These are phyloP conservation scores for Claviceps purpurea DNA, from an alignment of 2,329 filamentous ascomycete genomes.

Conservation along the genomic window DNA sequence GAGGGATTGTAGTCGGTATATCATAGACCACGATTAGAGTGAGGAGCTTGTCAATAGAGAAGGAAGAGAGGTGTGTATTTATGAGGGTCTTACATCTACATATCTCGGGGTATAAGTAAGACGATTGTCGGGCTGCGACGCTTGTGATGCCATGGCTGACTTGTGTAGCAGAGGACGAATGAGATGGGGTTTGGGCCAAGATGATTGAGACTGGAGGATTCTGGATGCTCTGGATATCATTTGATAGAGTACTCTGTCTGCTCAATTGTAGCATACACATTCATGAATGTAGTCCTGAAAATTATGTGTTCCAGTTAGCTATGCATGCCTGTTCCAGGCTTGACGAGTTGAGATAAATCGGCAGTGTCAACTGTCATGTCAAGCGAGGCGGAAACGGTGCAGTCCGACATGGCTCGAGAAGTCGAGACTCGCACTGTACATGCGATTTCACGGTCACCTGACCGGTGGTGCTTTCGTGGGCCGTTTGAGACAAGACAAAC, in stretches of 20 bases:
- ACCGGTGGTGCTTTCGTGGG: not conserved
- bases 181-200: not conserved
- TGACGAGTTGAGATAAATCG: not conserved
- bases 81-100: constrained; percentile 40
- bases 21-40: not conserved
- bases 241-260: not conserved
- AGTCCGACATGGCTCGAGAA: no score
- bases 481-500: no score
- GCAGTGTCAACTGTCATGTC: not conserved
- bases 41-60: not conserved
- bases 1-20: not conserved
- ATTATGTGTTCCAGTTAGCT: not conserved
- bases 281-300: no score
- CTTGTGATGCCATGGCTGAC: constrained; percentile 16
- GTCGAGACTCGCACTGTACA: not conserved
- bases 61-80: not conserved
- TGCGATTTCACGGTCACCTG: not conserved
- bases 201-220: not conserved
- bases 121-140: constrained; percentile 6
- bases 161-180: constrained; percentile 3
- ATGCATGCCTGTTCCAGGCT: not conserved
- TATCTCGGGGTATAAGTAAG: constrained; percentile 34
- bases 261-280: no score
- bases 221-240: constrained; percentile 2
- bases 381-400: not conserved